Conservation (phyloP, 306 rosid species). For the Castanospermum australe region DNA sequence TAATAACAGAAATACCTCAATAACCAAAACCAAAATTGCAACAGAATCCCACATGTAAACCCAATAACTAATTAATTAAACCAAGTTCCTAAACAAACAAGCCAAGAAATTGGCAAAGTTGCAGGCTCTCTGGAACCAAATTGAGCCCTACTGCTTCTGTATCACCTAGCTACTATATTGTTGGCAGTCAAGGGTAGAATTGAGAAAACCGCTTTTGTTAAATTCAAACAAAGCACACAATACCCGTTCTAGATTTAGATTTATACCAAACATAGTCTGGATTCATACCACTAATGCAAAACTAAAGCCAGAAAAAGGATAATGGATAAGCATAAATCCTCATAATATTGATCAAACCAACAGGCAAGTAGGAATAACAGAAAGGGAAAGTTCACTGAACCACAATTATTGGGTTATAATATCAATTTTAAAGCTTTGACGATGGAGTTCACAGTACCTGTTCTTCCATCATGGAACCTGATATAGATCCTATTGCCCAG, state of each 20-base stretch:
- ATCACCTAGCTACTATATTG: background rate
- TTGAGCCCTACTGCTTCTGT: background rate
- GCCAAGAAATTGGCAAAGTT: background rate
- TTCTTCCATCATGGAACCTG: constrained; percentile 98
- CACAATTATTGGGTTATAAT: background rate
- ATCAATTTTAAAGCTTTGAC: background rate
- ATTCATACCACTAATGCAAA: background rate
- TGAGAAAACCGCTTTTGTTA: background rate
- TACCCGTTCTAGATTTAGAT: background rate
- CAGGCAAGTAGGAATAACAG: background rate
- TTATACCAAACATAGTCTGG: background rate
- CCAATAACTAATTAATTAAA: background rate
- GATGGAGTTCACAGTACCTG: constrained; percentile 56
- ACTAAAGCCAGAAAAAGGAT: background rate
- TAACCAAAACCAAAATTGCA: background rate
- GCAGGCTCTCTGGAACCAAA: background rate
- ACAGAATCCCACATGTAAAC: background rate
- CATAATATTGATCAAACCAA: background rate
- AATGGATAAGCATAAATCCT: background rate
- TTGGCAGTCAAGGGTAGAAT: background rate
- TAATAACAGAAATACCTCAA: background rate
- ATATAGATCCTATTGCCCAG: constrained; percentile 99
- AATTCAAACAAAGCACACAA: background rate
- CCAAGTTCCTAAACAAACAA: background rate
- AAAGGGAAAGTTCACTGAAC: background rate